Evolutionary conservation across 2,329 filamentous ascomycete species (phyloP), one percentile per base, ranked within the genome.

Genomic region (Fusarium sarcochroum): DNA sequence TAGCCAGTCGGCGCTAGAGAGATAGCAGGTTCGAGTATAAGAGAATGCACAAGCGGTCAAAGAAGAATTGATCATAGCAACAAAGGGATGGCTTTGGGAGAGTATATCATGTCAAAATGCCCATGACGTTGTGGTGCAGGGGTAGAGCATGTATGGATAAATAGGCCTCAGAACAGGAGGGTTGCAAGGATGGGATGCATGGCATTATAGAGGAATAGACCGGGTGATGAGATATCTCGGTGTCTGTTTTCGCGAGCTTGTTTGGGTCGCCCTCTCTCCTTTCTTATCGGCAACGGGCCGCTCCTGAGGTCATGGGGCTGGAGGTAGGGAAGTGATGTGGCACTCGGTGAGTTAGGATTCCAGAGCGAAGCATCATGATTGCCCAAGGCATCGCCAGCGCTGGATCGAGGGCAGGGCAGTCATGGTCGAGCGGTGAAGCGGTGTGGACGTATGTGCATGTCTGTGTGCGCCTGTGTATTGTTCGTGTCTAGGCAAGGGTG

Each of bases 261-360:
- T 62, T 57, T 70, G 47, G 53, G 53, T 49, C 46, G 60, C 63
- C 58, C 47, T 68, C 63, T 47, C 63, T 64, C 56, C 34, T 57
- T 58, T 47, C 47, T 40, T 61, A 58, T 56, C 56, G 51, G 71
- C 61, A 70, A 73, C 62, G 59, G 59, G 65, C 54, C 54, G 59
- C 55, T 51, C 35, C 61, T 55, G 50, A 69, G 69, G 71, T 73
- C 71, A 73, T 73, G 71, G 69, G 70, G 68, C 59, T 68, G 48
- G 55, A 66, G 40, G 64, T 62, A 68, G 57, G 60, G 42, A 61
- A 65, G 66, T 71, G 70, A 74, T 72, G 72, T 74, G 72, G 72
- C 72, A 74, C 72, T 73, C 67, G 66, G 72, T 73, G 72, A 73
- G 62, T 67, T 59, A 42, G 66, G 64, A 60, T 58, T 61, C 58